Evolutionary conservation across 192 early-diverging fungal genomes (phyloP), one percentile per base, ranked within the genome.

Genomic region (Nowakowskiella sp.): DNA sequence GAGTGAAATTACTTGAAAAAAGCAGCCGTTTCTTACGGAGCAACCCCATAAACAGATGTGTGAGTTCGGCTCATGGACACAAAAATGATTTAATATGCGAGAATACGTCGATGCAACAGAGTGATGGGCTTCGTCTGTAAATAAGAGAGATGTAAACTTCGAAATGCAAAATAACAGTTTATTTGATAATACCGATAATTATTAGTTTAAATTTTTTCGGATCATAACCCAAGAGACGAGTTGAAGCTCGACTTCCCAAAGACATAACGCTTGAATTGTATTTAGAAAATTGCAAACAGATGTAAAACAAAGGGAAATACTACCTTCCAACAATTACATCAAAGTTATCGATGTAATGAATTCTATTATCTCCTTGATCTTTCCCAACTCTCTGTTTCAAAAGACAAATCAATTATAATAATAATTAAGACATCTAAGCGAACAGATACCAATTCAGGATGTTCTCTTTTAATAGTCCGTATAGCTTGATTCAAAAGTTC

Each of bases 11-110:
- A 39, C 36, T 19, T 39, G 36, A 39, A 13, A 13, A 19, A 39
- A 39, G 13, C 19, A 19, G 36, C n/a, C 19, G 36, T 39, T 19
- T 19, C 13, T 19, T 39, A 13, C 36, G 19, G 92, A 92, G 52
- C 91, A 97, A 0, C 92, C 94, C 85, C 90, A 94, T 6, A 97
- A 73, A 39, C 89, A 65, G 4, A 92, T 68, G 19, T 74, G 65
- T 4, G 72, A 68, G 1, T 72, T 54, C 8, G 60, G 56, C 2
- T 45, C 59, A 42, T 64, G 23, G 0, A 75, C 65, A 4, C 65
- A 66, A 53, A 97, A 90, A 49, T 91, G 75, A 0, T 77, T 55
- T 21, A 97, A 31, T 13, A 97, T 80, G 3, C 81, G 67, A 23
- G 34, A 44, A 58, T 94, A 97, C 19, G 78, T 76, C 4, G 68